Base-by-base conservation (phyloP, 2,329 filamentous ascomycete species). In the Penicillium sp. region DNA sequence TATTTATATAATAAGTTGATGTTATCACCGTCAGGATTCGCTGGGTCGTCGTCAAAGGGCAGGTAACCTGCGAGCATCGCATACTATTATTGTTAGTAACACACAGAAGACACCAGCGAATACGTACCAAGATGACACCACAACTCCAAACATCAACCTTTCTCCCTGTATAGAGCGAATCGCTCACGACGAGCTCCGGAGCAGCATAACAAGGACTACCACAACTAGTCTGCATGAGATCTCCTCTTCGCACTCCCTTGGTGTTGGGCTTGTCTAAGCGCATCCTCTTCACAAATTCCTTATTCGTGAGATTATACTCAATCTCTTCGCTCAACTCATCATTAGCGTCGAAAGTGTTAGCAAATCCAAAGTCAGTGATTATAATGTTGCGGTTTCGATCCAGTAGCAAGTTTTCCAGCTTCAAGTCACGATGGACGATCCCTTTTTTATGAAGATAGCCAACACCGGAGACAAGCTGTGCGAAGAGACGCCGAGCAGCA, bases 91-190 rank as follows among this genome's bases (percentile, higher is more conserved):
- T 19, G 31, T 50, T 49, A 56, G 48, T 53, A 21, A 38, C 13
- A 15, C 17, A 7, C 15, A 23, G 19, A 38, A 7, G 23, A 13
- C n/a, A 30, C 26, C 38, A 7, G 57, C n/a, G 23, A 26, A 49
- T 50, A 29, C 92, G 80, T 85, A 97, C 94, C 85, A 99, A 78
- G 73, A 99, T 99, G 45, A 99, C 95, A 79, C 95, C 95, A 76
- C 95, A 99, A 78, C 95, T 98, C 95, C 95, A 99, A 41, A 99
- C 95, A 75, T 99, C 95, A 29, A 99, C 95, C 79, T 99, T 99
- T 56, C 94, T 89, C 51, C 95, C 95, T 2, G 95, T 99, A 79
- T 99, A 99, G 7, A 99, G 82, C 17, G 93, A 97, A 78, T 99
- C 95, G 76, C 93, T 98, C 64, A 99, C 95, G 15, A 99, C 95